phyloP scores from a whole-genome alignment of 768 basidiomycete genomes.

The Boletus vermiculosoides region DNA sequence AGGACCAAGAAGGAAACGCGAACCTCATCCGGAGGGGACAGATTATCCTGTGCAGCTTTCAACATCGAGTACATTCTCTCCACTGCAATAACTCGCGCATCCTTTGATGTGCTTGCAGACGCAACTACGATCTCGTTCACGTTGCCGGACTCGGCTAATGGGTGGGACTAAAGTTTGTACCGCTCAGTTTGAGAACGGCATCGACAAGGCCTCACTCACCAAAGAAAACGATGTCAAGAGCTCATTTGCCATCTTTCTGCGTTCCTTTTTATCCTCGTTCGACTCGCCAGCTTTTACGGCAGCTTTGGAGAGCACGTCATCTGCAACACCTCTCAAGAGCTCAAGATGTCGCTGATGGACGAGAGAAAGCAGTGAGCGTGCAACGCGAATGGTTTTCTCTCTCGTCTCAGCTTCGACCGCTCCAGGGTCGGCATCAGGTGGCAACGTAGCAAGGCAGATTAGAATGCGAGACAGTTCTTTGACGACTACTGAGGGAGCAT shows the following conservation, averaged over 20 bases:
- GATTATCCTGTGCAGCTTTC: conserved; percentile 11
- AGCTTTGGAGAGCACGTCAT: conserved; percentile 35
- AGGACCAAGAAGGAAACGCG: background rate
- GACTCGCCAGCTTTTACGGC: conserved; percentile 1
- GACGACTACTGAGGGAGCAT: conserved; percentile 21
- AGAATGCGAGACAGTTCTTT: conserved; percentile 24
- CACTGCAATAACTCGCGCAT: conserved; percentile 59
- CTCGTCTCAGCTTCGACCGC: conserved; percentile 1
- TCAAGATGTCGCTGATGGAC: conserved; percentile 67
- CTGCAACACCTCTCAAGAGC: conserved; percentile 43
- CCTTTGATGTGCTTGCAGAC: conserved; percentile 60
- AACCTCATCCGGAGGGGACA: conserved; percentile 40
- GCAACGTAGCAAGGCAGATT: conserved; percentile 18
- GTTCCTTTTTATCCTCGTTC: conserved; percentile 30
- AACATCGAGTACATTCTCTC: conserved; percentile 49
- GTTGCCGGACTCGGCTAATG: conserved; percentile 24
- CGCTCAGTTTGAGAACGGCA: background rate
- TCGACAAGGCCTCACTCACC: conserved; percentile 33
- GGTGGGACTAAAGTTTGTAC: conserved; percentile 20
- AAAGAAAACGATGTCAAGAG: conserved; percentile 58
- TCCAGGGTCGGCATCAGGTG: background rate
- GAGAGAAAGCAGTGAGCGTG: conserved; percentile 45
- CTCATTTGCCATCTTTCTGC: conserved; percentile 48
- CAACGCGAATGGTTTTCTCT: conserved; percentile 8
- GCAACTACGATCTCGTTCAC: conserved; percentile 50